Evolutionary conservation across 805 yeast species (phyloP).

Genomic region (Hanseniaspora vineae): DNA sequence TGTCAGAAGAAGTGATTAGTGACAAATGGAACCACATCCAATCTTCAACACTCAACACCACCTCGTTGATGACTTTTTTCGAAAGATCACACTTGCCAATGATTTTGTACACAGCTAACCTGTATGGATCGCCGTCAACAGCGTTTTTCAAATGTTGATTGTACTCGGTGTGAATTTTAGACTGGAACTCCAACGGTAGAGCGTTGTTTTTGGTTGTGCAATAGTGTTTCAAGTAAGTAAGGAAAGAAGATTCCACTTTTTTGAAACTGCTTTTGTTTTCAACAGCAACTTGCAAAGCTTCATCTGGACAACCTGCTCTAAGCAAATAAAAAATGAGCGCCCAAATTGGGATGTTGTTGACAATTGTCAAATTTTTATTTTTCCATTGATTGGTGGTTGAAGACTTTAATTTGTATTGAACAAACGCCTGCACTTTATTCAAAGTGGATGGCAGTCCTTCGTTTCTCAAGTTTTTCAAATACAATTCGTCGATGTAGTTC

Average conservation of each 20-base stretch:
- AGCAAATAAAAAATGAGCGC: conserved; percentile 74
- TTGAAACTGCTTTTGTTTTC: conserved; percentile 61
- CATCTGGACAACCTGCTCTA: conserved; percentile 71
- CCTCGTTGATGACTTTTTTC: conserved; percentile 52
- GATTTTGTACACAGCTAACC: conserved; percentile 80
- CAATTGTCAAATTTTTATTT: conserved; percentile 41
- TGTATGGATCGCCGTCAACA: conserved; percentile 69
- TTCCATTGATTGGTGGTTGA: conserved; percentile 34
- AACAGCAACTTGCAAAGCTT: conserved; percentile 58
- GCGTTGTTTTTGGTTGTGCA: conserved; percentile 39
- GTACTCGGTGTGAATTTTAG: conserved; percentile 66
- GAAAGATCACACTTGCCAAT: conserved; percentile 77
- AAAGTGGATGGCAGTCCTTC: conserved; percentile 63
- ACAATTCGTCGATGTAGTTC: conserved; percentile 55
- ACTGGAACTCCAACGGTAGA: conserved; percentile 54
- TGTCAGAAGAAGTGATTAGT: conserved; percentile 48
- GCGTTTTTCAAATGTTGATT: conserved; percentile 67
- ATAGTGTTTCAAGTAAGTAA: conserved; percentile 63
- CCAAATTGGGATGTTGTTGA: conserved; percentile 91
- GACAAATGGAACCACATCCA: conserved; percentile 93
- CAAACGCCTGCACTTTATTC: conserved; percentile 56
- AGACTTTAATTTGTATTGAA: conserved; percentile 33
- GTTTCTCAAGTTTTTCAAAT: conserved; percentile 37
- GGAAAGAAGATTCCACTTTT: conserved; percentile 76
- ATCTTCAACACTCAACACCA: conserved; percentile 75